A percentile compares a stretch with the other conserved stretches of the same genome.
These are phyloP conservation scores for Lichtheimia ornata DNA, from an alignment of 371 early-diverging fungal genomes.

Conservation along the genomic window DNA sequence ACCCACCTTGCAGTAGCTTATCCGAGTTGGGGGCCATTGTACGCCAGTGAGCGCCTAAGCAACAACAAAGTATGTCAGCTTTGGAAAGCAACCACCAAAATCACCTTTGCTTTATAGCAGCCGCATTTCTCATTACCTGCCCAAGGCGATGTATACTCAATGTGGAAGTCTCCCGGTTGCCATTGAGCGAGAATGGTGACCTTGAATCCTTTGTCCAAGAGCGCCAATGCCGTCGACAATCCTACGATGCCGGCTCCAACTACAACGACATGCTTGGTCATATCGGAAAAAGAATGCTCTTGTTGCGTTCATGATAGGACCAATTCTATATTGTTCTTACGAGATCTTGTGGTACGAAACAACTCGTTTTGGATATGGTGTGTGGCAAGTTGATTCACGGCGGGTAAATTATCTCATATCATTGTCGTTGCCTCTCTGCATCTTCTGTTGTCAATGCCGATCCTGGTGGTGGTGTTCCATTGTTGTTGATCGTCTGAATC, in stretches of 20 bases:
- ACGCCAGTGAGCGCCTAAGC: slow-evolving; percentile 73
- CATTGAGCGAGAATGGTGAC: slow-evolving; percentile 61
- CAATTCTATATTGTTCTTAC: no score
- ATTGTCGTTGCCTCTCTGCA: no score
- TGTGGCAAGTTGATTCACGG: no score
- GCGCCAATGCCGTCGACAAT: slow-evolving; percentile 60
- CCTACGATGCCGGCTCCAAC: slow-evolving; percentile 81
- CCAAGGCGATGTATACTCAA: slow-evolving; percentile 73
- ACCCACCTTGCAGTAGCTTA: slow-evolving; percentile 43
- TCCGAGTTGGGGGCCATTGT: slow-evolving; percentile 53
- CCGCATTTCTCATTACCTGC: slow-evolving; percentile 53
- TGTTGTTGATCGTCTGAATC: no score
- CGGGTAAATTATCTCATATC: no score
- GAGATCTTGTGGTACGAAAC: no score
- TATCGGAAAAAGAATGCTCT: not conserved
- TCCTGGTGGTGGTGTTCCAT: no score
- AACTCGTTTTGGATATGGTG: no score
- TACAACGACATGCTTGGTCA: slow-evolving; percentile 40
- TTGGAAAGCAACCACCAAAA: not conserved
- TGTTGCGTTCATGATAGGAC: no score
- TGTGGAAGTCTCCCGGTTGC: slow-evolving; percentile 52
- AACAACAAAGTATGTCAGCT: not conserved
- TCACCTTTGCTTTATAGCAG: not conserved
- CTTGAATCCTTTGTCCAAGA: slow-evolving; percentile 55
- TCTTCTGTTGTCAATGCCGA: no score